phyloP scores from a whole-genome alignment of 2,329 filamentous ascomycete species.

The Myriosclerotinia scirpicola region DNA sequence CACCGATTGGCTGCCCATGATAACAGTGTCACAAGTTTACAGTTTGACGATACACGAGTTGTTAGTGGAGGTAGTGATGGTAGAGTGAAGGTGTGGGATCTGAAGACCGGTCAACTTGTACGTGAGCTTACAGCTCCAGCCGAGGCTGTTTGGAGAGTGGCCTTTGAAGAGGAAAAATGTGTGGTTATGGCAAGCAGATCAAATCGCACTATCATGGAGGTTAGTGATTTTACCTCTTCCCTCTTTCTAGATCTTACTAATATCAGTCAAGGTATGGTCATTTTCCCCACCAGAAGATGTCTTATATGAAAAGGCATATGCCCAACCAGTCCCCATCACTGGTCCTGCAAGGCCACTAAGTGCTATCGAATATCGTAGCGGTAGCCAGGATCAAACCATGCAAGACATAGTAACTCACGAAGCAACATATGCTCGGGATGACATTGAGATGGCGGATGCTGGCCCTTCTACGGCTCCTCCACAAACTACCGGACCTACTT shows the following conservation, averaged over 20 bases:
- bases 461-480: constrained; percentile 38
- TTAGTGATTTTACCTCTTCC: constrained; percentile 48
- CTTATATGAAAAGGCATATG: constrained; percentile 45
- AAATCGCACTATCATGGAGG: constrained; percentile 95
- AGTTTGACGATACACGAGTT: constrained; percentile 94
- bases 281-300: constrained; percentile 82
- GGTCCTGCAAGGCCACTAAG: constrained; percentile 37
- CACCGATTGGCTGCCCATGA: constrained; percentile 95
- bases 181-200: constrained; percentile 89
- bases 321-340: constrained; percentile 34
- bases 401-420: constrained; percentile 30
- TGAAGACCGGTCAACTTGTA: constrained; percentile 86
- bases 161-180: constrained; percentile 97
- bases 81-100: constrained; percentile 97
- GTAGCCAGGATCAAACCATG: constrained; percentile 36
- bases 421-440: constrained; percentile 29
- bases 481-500: constrained; percentile 35
- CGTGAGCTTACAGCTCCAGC: constrained; percentile 88
- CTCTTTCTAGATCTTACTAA: constrained; percentile 37
- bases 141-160: constrained; percentile 95
- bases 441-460: constrained; percentile 39
- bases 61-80: constrained; percentile 96
- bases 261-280: constrained; percentile 73
- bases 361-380: constrained; percentile 38
- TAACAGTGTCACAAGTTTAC: constrained; percentile 95